Evolutionary conservation across 805 yeast genomes (phyloP).

Genomic region (Zygosaccharomyces siamensis): DNA sequence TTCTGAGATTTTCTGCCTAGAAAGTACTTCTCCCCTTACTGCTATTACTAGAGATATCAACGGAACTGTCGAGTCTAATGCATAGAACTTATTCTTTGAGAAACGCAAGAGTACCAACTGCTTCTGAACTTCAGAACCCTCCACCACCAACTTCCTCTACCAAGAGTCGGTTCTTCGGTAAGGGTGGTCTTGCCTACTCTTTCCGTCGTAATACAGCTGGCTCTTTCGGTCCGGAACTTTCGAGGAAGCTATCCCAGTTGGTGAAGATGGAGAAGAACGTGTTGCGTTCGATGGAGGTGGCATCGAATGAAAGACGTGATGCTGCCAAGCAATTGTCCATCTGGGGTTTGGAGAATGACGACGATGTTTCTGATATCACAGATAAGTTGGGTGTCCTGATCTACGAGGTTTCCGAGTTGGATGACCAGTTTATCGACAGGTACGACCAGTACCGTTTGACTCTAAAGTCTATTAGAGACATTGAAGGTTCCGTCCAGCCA

Average conservation of each 20-base stretch:
- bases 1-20: not conserved
- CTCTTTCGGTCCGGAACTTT: constrained; percentile 71
- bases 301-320: constrained; percentile 72
- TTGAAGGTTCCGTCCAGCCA: constrained; percentile 84
- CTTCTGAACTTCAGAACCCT: constrained; percentile 88
- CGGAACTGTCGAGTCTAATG: constrained; percentile 42
- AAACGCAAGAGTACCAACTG: constrained; percentile 94
- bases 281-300: constrained; percentile 70
- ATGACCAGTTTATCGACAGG: constrained; percentile 80
- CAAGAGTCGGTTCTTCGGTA: constrained; percentile 80
- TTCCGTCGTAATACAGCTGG: constrained; percentile 73
- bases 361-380: constrained; percentile 79
- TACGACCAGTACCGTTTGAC: constrained; percentile 84
- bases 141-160: constrained; percentile 93
- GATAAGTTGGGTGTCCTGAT: constrained; percentile 81
- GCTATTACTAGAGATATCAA: not conserved
- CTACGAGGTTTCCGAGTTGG: constrained; percentile 80
- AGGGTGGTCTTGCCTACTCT: constrained; percentile 54
- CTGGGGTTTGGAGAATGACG: constrained; percentile 87
- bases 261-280: constrained; percentile 81
- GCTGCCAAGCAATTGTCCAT: constrained; percentile 76
- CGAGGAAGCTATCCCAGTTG: constrained; percentile 66
- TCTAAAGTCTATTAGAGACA: constrained; percentile 73
- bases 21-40: not conserved
- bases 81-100: constrained; percentile 98